A percentile compares a stretch with the other conserved stretches of the same genome.
Conservation (phyloP, 2,329 filamentous ascomycete genomes). For the Myriosclerotinia scirpicola region DNA sequence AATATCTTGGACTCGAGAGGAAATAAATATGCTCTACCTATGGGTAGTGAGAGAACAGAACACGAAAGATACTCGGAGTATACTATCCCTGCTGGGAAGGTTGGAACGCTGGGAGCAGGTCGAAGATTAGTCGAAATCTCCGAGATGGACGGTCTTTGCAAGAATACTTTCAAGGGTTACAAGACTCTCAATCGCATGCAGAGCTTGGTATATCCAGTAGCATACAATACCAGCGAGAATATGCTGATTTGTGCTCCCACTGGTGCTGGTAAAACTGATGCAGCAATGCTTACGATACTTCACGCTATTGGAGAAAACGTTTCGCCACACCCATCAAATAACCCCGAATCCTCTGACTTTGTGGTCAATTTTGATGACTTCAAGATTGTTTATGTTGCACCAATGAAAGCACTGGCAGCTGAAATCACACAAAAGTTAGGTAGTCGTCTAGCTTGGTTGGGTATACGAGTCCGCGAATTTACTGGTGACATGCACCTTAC, state of each 20-base stretch:
- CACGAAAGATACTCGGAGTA: slow-evolving; percentile 84
- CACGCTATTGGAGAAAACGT: slow-evolving; percentile 88
- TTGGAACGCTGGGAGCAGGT: slow-evolving; percentile 70
- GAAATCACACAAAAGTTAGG: slow-evolving; percentile 95
- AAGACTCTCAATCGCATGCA: slow-evolving; percentile 96
- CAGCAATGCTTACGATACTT: slow-evolving; percentile 92
- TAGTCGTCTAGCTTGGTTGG: slow-evolving; percentile 89
- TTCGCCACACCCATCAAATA: slow-evolving; percentile 74
- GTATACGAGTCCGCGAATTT: slow-evolving; percentile 86
- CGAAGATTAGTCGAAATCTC: slow-evolving; percentile 76
- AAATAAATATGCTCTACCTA: slow-evolving; percentile 77
- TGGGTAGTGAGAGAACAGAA: slow-evolving; percentile 70
- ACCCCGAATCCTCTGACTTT: slow-evolving; percentile 73
- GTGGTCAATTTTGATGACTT: slow-evolving; percentile 82
- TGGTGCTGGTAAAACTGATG: slow-evolving; percentile 97
- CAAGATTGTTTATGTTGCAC: slow-evolving; percentile 98
- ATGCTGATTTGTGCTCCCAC: slow-evolving; percentile 99
- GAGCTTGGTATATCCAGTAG: slow-evolving; percentile 91
- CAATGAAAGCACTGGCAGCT: slow-evolving; percentile 97
- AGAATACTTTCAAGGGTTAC: slow-evolving; percentile 91
- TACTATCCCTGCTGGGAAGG: slow-evolving; percentile 76
- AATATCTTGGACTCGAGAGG: slow-evolving; percentile 81
- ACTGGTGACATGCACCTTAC: slow-evolving; percentile 99
- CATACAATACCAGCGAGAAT: slow-evolving; percentile 94
- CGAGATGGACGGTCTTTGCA: slow-evolving; percentile 85